Evolutionary conservation across 768 basidiomycete genomes (phyloP).

Genomic region (Pisolithus sp.): DNA sequence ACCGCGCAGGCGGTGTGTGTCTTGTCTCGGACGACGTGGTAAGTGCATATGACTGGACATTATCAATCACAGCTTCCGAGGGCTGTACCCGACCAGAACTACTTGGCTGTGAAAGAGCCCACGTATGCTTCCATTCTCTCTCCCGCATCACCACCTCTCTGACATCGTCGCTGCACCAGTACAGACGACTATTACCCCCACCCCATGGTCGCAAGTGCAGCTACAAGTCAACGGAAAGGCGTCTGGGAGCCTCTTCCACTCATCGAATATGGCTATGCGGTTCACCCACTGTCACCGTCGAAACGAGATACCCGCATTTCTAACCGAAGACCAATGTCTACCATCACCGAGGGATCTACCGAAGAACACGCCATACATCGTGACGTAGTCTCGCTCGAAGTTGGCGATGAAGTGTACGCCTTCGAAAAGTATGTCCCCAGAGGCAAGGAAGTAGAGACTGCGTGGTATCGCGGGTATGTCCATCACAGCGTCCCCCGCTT

Average conservation of each 20-base stretch:
- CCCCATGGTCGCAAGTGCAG: conserved; percentile 13
- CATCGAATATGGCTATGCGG: conserved; percentile 88
- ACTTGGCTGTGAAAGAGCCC: too few relatives aligned
- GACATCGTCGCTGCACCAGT: neutral
- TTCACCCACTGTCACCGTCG: conserved; percentile 74
- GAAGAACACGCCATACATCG: conserved; percentile 61
- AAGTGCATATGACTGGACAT: too few relatives aligned
- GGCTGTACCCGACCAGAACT: too few relatives aligned
- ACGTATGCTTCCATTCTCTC: neutral
- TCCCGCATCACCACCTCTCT: neutral
- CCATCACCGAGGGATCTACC: conserved; percentile 41
- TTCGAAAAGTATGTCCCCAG: conserved; percentile 85
- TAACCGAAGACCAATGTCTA: conserved; percentile 34
- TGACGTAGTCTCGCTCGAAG: conserved; percentile 81
- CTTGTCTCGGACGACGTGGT: too few relatives aligned
- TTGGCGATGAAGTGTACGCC: conserved; percentile 95
- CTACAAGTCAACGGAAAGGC: conserved; percentile 31
- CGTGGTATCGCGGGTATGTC: conserved; percentile 93
- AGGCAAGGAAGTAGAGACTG: conserved; percentile 66
- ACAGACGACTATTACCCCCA: neutral
- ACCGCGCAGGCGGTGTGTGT: too few relatives aligned
- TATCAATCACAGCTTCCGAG: too few relatives aligned
- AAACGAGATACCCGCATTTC: conserved; percentile 67
- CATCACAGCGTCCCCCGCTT: conserved; percentile 1
- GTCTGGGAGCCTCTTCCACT: conserved; percentile 60